phyloP scores from a whole-genome alignment of 2,329 filamentous ascomycete genomes.

The Alternaria brassicae region DNA sequence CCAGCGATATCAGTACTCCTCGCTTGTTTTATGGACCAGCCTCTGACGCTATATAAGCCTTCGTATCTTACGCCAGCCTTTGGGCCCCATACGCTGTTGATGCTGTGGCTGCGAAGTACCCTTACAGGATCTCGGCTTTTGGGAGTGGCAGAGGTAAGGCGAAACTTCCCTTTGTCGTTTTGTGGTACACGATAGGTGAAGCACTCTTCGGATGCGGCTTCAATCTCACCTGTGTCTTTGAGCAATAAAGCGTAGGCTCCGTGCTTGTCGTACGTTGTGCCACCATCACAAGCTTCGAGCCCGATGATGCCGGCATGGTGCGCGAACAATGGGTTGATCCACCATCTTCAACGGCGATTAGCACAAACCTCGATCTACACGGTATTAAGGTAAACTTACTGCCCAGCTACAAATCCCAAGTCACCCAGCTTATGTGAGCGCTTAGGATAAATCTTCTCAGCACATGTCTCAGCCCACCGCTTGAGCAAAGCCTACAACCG shows the following conservation, averaged over 20 bases:
- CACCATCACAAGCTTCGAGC: constrained; percentile 50
- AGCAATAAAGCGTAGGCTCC: constrained; percentile 58
- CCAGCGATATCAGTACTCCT: constrained; percentile 20
- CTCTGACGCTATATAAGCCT: constrained; percentile 51
- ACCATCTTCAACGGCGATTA: constrained; percentile 55
- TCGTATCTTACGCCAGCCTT: constrained; percentile 58
- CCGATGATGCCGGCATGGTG: constrained; percentile 58
- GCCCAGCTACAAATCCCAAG: constrained; percentile 56
- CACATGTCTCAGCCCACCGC: constrained; percentile 42
- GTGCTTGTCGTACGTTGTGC: constrained; percentile 52
- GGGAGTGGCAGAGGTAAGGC: constrained; percentile 52
- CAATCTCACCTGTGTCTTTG: constrained; percentile 50
- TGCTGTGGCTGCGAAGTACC: constrained; percentile 54
- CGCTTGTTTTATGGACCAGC: constrained; percentile 52
- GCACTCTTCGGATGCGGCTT: constrained; percentile 38
- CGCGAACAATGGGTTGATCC: constrained; percentile 58
- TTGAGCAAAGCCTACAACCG: constrained; percentile 40
- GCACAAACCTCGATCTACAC: background rate
- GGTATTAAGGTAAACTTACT: constrained; percentile 42
- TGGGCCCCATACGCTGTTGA: constrained; percentile 55
- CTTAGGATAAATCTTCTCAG: constrained; percentile 37
- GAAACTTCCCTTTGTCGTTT: constrained; percentile 54
- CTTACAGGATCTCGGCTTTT: constrained; percentile 53
- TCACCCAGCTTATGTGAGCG: constrained; percentile 49
- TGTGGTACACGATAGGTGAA: constrained; percentile 53